A percentile compares a stretch with the other conserved stretches of the same genome.
Evolutionary conservation across 179 eudicot genomes (phyloP).

Genomic region (Gypsophila paniculata): DNA sequence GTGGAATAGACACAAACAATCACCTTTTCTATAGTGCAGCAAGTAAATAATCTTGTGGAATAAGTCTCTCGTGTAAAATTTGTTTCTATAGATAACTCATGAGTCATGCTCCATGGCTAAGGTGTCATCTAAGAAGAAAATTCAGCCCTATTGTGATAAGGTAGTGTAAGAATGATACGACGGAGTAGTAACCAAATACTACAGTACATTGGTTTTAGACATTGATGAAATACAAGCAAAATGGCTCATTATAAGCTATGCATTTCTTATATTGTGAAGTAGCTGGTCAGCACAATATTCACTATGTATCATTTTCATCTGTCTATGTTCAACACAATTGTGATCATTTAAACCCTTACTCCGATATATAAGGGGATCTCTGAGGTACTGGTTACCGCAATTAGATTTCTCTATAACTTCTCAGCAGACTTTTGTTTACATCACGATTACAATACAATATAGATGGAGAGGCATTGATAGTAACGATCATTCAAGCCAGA

Average conservation of each 20-base stretch:
- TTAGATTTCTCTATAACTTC: conserved; percentile 4
- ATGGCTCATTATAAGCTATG: neutral
- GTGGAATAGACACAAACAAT: neutral
- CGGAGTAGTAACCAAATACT: neutral
- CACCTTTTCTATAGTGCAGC: too few species aligned
- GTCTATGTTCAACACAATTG: neutral
- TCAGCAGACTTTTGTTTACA: neutral
- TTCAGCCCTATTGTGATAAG: neutral
- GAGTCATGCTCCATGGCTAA: neutral
- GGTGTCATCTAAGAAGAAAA: neutral
- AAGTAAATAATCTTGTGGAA: too few species aligned
- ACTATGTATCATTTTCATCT: neutral
- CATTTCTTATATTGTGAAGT: neutral
- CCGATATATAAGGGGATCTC: neutral
- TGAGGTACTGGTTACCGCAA: neutral
- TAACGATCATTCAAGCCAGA: neutral
- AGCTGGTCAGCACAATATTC: neutral
- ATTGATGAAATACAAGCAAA: neutral
- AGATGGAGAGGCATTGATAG: neutral
- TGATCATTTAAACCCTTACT: neutral
- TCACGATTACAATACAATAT: neutral
- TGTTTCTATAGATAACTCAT: neutral
- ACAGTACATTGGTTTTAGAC: neutral
- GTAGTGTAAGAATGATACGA: neutral
- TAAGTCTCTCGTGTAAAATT: neutral